Evolutionary conservation across 2,329 filamentous ascomycete species (phyloP), one percentile per base, ranked within the genome.

Genomic region (Macrophomina pseudophaseolina): DNA sequence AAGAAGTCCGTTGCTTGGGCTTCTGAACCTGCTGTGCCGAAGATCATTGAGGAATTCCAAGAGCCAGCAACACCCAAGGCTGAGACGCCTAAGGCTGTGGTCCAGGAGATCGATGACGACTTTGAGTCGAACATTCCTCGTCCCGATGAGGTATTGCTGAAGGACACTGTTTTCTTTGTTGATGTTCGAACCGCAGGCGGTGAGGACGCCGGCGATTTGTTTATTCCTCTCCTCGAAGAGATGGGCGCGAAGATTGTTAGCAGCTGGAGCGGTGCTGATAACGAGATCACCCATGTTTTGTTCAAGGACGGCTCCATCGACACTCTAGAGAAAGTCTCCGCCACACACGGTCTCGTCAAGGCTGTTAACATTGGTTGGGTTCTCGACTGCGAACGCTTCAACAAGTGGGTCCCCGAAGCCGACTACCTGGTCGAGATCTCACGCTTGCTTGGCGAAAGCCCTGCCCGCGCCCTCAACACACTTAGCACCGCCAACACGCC

Each of bases 151-250:
- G 73, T n/a, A 72, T 72, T 16, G 69, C 73, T 51, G 72, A 78
- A 35, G 30, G 93, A 92, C 1, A 91, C 89, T 16, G 87, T 93
- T 3, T 91, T 95, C 4, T 93, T 89, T 74, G 91, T 95, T 1
- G 93, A 97, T 76, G 92, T 96, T 2, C 88, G 92, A 74, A 94
- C 91, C 0, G 91, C 87, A 8, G 91, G 95, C 72, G 93, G 93
- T 5, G 89, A 88, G 42, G 70, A 74, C 23, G 54, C 48, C 3
- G 46, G 60, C 30, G 91, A 95, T 77, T 87, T 95, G 66, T 97
- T 96, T 75, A 85, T 92, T 16, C 91, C 94, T 71, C 84, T 96
- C 6, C 84, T 97, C 28, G 87, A 84, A 8, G 88, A 92, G 72
- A 93, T 97, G 87, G 93, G 93, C 11, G 93, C 93, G 23, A 86